Evolutionary conservation across 345 rosid genomes (phyloP).

Genomic region (Populus deltoides): DNA sequence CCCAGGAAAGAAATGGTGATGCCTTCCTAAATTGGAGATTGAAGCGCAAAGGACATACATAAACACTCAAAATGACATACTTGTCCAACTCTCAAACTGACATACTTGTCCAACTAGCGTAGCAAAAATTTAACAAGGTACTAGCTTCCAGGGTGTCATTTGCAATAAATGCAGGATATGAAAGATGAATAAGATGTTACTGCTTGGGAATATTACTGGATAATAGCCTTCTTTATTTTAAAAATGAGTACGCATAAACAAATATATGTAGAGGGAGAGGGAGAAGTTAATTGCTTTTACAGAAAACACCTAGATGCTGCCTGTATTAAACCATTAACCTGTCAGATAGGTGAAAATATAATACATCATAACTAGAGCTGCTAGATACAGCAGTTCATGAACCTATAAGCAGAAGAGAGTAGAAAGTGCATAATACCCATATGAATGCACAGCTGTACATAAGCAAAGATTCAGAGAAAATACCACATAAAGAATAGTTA

Average conservation of each 20-base stretch:
- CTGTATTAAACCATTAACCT: not conserved
- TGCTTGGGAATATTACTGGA: too few species aligned
- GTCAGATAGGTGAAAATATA: not conserved
- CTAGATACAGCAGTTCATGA: not conserved
- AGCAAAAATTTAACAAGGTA: not conserved
- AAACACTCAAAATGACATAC: not conserved
- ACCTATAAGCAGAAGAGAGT: not conserved
- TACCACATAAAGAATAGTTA: conserved; percentile 17
- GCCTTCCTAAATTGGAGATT: not conserved
- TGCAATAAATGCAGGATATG: not conserved
- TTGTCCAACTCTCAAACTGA: not conserved
- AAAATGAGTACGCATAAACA: too few species aligned
- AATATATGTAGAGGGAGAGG: too few species aligned
- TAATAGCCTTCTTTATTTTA: too few species aligned
- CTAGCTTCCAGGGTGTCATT: not conserved
- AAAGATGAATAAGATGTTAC: too few species aligned
- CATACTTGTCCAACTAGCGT: not conserved
- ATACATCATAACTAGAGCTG: too few species aligned
- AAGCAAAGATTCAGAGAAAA: conserved; percentile 6
- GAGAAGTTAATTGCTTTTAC: not conserved
- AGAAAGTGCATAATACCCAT: not conserved
- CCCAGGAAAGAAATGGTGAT: not conserved
- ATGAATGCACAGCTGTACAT: not conserved
- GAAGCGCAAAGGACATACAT: not conserved
- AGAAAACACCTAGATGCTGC: not conserved